These are phyloP conservation scores for Pulveroboletus frians DNA, from an alignment of 768 basidiomycete species.

Conservation along the genomic window DNA sequence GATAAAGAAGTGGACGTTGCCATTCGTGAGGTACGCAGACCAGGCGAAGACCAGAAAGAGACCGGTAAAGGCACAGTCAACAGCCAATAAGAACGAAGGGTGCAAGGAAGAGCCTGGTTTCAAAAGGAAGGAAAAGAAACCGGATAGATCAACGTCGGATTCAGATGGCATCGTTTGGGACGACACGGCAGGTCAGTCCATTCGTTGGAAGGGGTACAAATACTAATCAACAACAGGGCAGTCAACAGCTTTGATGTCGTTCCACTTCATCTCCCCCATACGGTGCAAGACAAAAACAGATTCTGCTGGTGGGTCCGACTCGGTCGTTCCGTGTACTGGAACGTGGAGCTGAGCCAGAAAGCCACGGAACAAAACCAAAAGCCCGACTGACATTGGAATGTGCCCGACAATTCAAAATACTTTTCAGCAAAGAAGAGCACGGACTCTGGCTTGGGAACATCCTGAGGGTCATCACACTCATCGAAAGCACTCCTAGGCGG, in stretches of 20 bases:
- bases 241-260: neutral
- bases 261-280: neutral
- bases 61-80: conserved; percentile 55
- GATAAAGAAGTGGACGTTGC: conserved; percentile 62
- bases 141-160: conserved; percentile 7
- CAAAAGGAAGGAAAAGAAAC: conserved; percentile 54
- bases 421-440: conserved; percentile 41
- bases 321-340: conserved; percentile 10
- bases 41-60: conserved; percentile 56
- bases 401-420: conserved; percentile 51
- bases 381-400: conserved; percentile 40
- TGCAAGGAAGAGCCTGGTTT: conserved; percentile 74
- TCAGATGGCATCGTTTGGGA: conserved; percentile 18
- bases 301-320: neutral
- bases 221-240: conserved; percentile 12
- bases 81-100: conserved; percentile 57
- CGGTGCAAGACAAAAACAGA: conserved; percentile 14
- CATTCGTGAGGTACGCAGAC: conserved; percentile 55
- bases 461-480: conserved; percentile 16
- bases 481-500: conserved; percentile 14
- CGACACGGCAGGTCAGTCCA: neutral
- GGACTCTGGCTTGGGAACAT: conserved; percentile 29
- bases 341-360: conserved; percentile 1
- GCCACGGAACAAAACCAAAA: neutral
- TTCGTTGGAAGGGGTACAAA: conserved; percentile 9